phyloP scores from a whole-genome alignment of 2,329 filamentous ascomycete genomes.

The Ascochyta lentis region DNA sequence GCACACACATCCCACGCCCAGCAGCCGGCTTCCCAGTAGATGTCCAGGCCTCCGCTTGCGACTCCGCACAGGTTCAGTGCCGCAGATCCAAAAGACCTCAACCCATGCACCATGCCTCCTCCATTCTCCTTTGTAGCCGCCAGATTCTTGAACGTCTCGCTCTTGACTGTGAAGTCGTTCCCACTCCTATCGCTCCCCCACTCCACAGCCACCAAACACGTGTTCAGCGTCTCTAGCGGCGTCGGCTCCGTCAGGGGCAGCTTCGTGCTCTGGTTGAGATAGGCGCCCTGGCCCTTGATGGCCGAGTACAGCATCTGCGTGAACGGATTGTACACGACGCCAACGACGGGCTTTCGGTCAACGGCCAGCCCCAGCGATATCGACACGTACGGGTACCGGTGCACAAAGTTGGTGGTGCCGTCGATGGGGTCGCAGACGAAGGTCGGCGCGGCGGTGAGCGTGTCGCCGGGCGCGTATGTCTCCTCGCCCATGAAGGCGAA shows the following conservation, averaged over 20 bases:
- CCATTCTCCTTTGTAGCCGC: constrained; percentile 63
- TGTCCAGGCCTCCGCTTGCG: constrained; percentile 73
- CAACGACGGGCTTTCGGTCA: constrained; percentile 66
- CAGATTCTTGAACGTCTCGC: constrained; percentile 66
- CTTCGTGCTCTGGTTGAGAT: constrained; percentile 44
- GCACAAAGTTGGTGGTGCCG: constrained; percentile 82
- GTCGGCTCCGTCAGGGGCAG: constrained; percentile 61
- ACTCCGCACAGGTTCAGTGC: constrained; percentile 78
- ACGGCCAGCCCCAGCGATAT: constrained; percentile 78
- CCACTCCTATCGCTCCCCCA: constrained; percentile 75
- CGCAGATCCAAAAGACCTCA: constrained; percentile 74
- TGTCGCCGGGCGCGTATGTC: constrained; percentile 71
- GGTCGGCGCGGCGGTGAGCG: constrained; percentile 71
- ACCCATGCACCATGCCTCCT: constrained; percentile 77
- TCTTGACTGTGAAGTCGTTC: constrained; percentile 73
- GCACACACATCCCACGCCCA: constrained; percentile 89
- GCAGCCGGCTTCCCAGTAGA: constrained; percentile 84
- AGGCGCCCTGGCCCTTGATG: constrained; percentile 72
- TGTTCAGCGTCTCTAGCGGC: constrained; percentile 66
- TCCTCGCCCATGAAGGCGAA: constrained; percentile 60
- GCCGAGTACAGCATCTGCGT: constrained; percentile 72
- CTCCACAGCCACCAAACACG: constrained; percentile 72
- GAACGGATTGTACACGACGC: constrained; percentile 83
- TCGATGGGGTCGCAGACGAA: constrained; percentile 86
- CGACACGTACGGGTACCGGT: constrained; percentile 75